phyloP scores from a whole-genome alignment of 495 filamentous ascomycete species.

The Entonaema liquescens region DNA sequence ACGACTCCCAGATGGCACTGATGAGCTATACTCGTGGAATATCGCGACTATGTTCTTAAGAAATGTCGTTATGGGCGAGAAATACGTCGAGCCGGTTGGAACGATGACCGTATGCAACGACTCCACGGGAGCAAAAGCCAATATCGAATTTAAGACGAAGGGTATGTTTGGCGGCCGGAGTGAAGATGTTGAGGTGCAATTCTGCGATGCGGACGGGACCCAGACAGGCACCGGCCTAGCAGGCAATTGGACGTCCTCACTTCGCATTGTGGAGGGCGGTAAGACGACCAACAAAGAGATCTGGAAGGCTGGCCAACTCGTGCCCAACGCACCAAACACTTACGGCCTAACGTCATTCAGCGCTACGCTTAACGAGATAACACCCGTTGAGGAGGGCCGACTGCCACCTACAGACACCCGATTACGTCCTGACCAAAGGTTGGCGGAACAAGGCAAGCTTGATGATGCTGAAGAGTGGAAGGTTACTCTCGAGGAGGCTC shows the following conservation, averaged over 20 bases:
- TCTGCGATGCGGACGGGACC: constrained; percentile 69
- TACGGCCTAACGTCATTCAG: constrained; percentile 92
- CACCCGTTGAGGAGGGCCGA: constrained; percentile 73
- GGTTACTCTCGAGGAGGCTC: constrained; percentile 81
- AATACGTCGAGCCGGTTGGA: constrained; percentile 95
- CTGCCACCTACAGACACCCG: constrained; percentile 83
- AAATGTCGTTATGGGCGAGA: constrained; percentile 97
- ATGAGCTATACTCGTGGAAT: constrained; percentile 85
- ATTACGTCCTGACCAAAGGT: constrained; percentile 90
- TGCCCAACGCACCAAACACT: constrained; percentile 74
- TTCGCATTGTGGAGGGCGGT: constrained; percentile 68
- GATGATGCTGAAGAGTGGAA: constrained; percentile 88
- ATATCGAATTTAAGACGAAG: constrained; percentile 86
- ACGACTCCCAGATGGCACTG: constrained; percentile 64
- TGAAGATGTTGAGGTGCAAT: constrained; percentile 84
- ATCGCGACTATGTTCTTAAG: constrained; percentile 87
- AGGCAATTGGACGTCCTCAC: constrained; percentile 84
- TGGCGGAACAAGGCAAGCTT: constrained; percentile 80
- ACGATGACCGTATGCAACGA: constrained; percentile 85
- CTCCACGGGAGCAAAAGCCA: constrained; percentile 77
- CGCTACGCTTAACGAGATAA: constrained; percentile 87
- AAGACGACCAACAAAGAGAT: constrained; percentile 67
- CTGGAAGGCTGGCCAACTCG: constrained; percentile 80
- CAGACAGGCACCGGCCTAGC: constrained; percentile 68
- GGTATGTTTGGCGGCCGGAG: constrained; percentile 96